These are phyloP conservation scores for Cercospora sp. DNA, from an alignment of 2,329 filamentous ascomycete genomes.

Conservation along the genomic window DNA sequence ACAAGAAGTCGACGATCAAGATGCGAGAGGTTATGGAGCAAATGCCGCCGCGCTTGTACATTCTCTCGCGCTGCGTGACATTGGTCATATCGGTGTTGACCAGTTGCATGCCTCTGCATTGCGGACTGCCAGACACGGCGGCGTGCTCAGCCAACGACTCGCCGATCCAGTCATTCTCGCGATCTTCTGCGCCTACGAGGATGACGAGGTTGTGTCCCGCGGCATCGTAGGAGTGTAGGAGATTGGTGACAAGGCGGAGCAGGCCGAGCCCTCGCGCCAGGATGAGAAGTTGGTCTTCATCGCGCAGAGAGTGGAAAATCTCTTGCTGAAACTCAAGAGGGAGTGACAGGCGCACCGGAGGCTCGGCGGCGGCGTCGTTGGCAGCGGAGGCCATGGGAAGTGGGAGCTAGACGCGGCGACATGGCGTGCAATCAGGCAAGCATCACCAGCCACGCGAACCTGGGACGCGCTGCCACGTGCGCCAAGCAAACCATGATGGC, in stretches of 20 bases:
- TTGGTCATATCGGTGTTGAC: conserved; percentile 95
- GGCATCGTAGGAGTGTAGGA: conserved; percentile 94
- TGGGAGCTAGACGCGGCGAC: neutral
- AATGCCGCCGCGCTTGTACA: conserved; percentile 86
- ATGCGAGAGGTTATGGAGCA: conserved; percentile 97
- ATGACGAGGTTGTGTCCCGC: conserved; percentile 91
- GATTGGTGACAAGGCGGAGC: conserved; percentile 88
- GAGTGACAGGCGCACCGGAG: conserved; percentile 76
- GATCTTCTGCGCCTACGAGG: conserved; percentile 83
- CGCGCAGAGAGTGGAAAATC: conserved; percentile 84
- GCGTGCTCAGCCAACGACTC: conserved; percentile 95
- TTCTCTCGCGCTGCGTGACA: conserved; percentile 82
- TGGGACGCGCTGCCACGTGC: neutral
- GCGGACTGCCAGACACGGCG: conserved; percentile 78
- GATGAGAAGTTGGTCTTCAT: conserved; percentile 90
- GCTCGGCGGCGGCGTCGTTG: conserved; percentile 18
- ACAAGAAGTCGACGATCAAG: conserved; percentile 87
- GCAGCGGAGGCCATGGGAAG: conserved; percentile 4
- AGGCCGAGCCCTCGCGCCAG: conserved; percentile 90
- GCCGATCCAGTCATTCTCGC: conserved; percentile 95
- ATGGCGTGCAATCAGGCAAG: neutral
- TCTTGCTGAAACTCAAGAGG: conserved; percentile 90
- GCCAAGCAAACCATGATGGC: neutral
- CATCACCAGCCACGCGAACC: neutral
- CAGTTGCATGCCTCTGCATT: conserved; percentile 80